These are phyloP conservation scores for Apiospora malaysiana DNA, from an alignment of 2,329 filamentous ascomycete genomes.

Conservation along the genomic window DNA sequence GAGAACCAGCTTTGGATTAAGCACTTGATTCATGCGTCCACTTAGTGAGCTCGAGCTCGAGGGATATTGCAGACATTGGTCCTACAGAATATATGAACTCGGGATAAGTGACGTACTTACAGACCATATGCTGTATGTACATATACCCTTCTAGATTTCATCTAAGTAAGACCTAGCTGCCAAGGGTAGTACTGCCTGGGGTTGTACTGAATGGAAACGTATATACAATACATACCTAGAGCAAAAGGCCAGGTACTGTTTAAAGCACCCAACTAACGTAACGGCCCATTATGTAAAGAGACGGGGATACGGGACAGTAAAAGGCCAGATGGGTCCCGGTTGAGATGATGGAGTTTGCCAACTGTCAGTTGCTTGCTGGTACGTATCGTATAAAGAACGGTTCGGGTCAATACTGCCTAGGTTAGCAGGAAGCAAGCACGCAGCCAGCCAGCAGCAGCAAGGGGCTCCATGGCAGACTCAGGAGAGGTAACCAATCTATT, in stretches of 20 bases:
- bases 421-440: neutral
- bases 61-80: too few species aligned
- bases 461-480: neutral
- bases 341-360: neutral
- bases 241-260: neutral
- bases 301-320: neutral
- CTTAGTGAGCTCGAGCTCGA: neutral
- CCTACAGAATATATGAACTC: neutral
- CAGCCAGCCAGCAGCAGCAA: neutral
- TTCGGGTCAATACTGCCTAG: too few species aligned
- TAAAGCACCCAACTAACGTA: neutral
- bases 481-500: neutral
- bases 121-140: neutral
- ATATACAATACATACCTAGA: neutral
- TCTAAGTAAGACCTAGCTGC: too few species aligned
- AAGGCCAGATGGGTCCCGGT: neutral
- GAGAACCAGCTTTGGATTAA: neutral
- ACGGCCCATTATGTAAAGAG: constrained; percentile 5
- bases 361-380: neutral
- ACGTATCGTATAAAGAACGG: neutral
- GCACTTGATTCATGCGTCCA: neutral
- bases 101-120: neutral
- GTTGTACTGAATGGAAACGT: neutral
- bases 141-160: too few species aligned
- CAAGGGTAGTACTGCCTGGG: too few species aligned